Base-by-base conservation (phyloP, 2,329 filamentous ascomycete species). In the Aspergillus sp. region DNA sequence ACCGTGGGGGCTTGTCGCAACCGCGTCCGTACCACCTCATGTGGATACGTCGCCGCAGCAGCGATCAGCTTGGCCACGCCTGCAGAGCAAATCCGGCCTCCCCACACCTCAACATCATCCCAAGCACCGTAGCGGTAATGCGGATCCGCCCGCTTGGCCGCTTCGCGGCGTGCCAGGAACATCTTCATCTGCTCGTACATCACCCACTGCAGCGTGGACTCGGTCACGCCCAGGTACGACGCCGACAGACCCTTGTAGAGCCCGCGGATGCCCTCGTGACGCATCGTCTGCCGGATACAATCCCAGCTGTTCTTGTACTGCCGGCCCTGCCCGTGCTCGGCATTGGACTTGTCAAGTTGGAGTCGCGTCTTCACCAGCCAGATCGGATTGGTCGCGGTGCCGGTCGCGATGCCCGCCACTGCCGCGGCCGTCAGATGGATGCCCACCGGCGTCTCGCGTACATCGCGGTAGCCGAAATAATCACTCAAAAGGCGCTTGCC, bases 191-290 rank as follows among this genome's bases (percentile, higher is more conserved):
- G 61, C 55, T 73, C 70, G 50, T 73, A 73, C 30, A 69, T 58
- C 9, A 66, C 67, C 42, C 72, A 44, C 48, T 72, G 70, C 38
- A 72, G 51, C 2, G 66, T 67, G 10, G 67, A 72, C 56, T 73
- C 70, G 14, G 67, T 63, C 0, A 64, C 64, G 9, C 70, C 69
- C 4, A 72, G 54, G 49, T 71, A 72, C 45, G 68, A 96, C 17
- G 93, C 93, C 0, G 90, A 90, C 47, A 96, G 77, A 7, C 93
- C 93, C 69, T 91, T 83, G 70, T 96, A 96, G 78, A 96, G 82
- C 53, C 93, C 93, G 47, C 85, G 82, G 40, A 96, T 67, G 2
- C 93, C 92, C 71, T 96, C 93, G 63, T 95, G 85, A 47, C 77
- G 79, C 83, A 90, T 88, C 55, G 96, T 96, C 14, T 90, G 84